Conservation (phyloP, 345 rosid genomes). For the Ceriops decandra region DNA sequence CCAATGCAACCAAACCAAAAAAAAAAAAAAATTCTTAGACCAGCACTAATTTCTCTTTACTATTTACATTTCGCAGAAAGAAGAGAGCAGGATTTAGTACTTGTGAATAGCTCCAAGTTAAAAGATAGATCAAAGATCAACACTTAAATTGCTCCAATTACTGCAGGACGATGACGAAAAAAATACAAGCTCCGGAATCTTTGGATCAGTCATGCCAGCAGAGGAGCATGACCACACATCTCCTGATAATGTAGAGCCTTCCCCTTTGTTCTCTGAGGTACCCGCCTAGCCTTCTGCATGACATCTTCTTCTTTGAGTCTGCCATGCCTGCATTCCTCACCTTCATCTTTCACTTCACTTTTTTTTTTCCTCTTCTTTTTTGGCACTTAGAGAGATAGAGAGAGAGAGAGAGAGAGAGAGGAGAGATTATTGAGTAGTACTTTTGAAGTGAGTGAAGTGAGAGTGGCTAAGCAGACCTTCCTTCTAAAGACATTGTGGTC, state of each 20-base stretch:
- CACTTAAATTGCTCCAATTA: neutral
- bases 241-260: constrained; percentile 66
- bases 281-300: constrained; percentile 62
- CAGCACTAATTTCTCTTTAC: too few relatives aligned
- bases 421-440: neutral
- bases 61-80: too few relatives aligned
- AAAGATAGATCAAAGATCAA: neutral
- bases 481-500: constrained; percentile 29
- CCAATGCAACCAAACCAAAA: too few relatives aligned
- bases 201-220: constrained; percentile 65
- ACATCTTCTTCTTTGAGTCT: constrained; percentile 44
- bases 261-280: constrained; percentile 66
- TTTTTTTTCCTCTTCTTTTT: neutral
- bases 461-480: neutral
- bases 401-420: neutral
- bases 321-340: constrained; percentile 24
- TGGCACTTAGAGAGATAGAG: neutral
- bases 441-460: neutral
- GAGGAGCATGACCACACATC: constrained; percentile 77
- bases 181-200: neutral
- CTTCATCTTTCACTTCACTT: constrained; percentile 15
- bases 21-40: too few relatives aligned
- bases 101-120: too few relatives aligned
- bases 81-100: too few relatives aligned
- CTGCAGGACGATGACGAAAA: neutral